Conservation (phyloP, 495 filamentous ascomycete species). For the Penicillium egyptiacum region DNA sequence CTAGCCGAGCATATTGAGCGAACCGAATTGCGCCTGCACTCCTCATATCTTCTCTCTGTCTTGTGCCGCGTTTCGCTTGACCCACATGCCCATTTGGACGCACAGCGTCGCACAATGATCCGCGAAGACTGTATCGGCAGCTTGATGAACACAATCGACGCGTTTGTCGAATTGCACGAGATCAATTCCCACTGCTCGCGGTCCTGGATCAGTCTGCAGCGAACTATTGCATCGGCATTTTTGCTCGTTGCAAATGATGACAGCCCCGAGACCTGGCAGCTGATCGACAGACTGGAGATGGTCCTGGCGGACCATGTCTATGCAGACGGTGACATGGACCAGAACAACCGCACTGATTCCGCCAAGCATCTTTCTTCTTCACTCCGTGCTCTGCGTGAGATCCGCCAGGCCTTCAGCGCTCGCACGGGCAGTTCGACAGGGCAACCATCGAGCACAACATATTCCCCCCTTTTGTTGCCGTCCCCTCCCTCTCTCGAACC, state of each 20-base stretch:
- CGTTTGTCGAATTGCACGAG: slow-evolving; percentile 48
- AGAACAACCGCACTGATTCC: slow-evolving; percentile 39
- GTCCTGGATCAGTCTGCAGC: slow-evolving; percentile 50
- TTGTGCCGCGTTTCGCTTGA: slow-evolving; percentile 58
- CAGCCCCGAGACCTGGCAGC: slow-evolving; percentile 36
- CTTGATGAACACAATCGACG: slow-evolving; percentile 43
- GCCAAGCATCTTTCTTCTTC: slow-evolving; percentile 43
- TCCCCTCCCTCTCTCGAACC: slow-evolving; percentile 30
- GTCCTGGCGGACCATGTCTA: slow-evolving; percentile 46
- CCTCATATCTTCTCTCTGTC: slow-evolving; percentile 58
- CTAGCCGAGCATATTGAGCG: slow-evolving; percentile 55
- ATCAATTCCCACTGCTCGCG: slow-evolving; percentile 44
- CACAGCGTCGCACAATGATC: slow-evolving; percentile 37
- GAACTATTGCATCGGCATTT: slow-evolving; percentile 49
- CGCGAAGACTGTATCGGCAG: slow-evolving; percentile 47
- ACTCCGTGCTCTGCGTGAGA: slow-evolving; percentile 41
- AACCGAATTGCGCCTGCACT: slow-evolving; percentile 56
- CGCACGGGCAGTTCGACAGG: slow-evolving; percentile 11
- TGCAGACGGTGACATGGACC: slow-evolving; percentile 32
- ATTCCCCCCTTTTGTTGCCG: slow-evolving; percentile 26
- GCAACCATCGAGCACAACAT: slow-evolving; percentile 5
- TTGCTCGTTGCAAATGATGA: slow-evolving; percentile 46
- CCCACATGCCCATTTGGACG: slow-evolving; percentile 38
- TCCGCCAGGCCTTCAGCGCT: slow-evolving; percentile 38
- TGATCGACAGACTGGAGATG: slow-evolving; percentile 41